Evolutionary conservation across 306 rosid species (phyloP).

Genomic region (Crataegus laevigata): DNA sequence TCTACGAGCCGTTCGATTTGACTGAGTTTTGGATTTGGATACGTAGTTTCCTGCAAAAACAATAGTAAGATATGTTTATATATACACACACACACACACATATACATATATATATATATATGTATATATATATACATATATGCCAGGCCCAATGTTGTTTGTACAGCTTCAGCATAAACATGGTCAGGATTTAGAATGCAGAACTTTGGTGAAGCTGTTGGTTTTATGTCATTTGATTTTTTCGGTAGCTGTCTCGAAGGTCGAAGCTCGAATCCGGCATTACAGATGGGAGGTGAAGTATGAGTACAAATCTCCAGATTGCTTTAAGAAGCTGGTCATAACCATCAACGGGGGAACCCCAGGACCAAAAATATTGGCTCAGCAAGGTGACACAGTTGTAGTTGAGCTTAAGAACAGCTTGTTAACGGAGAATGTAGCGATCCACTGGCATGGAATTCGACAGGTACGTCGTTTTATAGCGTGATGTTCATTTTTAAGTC

Average conservation of each 20-base stretch:
- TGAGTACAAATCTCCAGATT: conserved; percentile 54
- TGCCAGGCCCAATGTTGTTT: neutral
- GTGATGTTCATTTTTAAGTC: neutral
- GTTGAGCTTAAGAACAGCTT: conserved; percentile 65
- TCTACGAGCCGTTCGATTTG: neutral
- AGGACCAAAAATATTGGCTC: conserved; percentile 75
- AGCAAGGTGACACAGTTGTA: conserved; percentile 65
- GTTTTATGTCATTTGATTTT: neutral
- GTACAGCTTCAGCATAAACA: neutral
- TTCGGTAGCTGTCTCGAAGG: conserved; percentile 10
- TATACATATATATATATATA: no score
- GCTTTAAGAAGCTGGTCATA: conserved; percentile 56
- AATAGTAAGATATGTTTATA: neutral
- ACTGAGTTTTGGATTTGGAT: neutral
- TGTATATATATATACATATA: neutral
- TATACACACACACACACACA: no score
- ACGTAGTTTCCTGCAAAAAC: neutral
- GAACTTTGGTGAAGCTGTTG: neutral
- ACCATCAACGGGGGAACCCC: conserved; percentile 69
- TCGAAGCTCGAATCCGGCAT: conserved; percentile 50
- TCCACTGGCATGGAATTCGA: conserved; percentile 94
- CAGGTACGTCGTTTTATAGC: conserved; percentile 34
- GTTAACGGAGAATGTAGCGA: conserved; percentile 63
- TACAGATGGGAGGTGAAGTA: conserved; percentile 51
- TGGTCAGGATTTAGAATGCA: neutral